A percentile compares a stretch with the other conserved stretches of the same genome.
Conservation (phyloP, 805 yeast genomes). For the Candida vartiovaarae region DNA sequence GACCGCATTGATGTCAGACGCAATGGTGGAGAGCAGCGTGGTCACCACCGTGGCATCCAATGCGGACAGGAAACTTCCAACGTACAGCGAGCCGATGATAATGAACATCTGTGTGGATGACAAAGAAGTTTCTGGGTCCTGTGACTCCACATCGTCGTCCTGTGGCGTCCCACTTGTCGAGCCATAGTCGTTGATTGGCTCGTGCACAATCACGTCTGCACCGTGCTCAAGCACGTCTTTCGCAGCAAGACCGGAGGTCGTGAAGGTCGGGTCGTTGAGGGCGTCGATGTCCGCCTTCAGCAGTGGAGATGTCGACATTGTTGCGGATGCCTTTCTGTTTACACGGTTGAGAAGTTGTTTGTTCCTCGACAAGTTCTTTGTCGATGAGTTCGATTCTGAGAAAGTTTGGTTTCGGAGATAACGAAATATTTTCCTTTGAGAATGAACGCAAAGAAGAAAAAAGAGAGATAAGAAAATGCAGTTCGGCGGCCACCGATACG, state of each 20-base stretch:
- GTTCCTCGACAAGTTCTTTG: no score
- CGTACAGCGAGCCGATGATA: constrained; percentile 30
- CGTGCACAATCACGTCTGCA: constrained; percentile 4
- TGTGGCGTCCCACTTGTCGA: constrained; percentile 2
- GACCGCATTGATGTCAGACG: constrained; percentile 57
- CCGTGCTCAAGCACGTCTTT: constrained; percentile 11
- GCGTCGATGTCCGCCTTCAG: constrained; percentile 12
- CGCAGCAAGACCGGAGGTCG: constrained; percentile 14
- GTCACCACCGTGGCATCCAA: constrained; percentile 60
- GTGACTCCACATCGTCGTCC: constrained; percentile 5
- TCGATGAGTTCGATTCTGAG: no score
- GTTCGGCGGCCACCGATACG: no score
- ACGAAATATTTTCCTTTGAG: no score
- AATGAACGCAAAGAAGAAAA: no score
- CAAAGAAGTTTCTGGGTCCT: not conserved
- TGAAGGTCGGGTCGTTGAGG: constrained; percentile 12
- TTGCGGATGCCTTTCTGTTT: no score
- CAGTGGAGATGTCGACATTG: constrained; percentile 8
- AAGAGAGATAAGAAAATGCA: no score
- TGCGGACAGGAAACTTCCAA: constrained; percentile 49
- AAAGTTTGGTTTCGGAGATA: no score
- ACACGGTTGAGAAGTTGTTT: no score
- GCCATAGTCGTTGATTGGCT: constrained; percentile 10
- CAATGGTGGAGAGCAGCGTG: constrained; percentile 53
- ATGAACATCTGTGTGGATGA: constrained; percentile 3